Evolutionary conservation across 2,329 filamentous ascomycete species (phyloP).

Genomic region (Ophiostoma populinum): DNA sequence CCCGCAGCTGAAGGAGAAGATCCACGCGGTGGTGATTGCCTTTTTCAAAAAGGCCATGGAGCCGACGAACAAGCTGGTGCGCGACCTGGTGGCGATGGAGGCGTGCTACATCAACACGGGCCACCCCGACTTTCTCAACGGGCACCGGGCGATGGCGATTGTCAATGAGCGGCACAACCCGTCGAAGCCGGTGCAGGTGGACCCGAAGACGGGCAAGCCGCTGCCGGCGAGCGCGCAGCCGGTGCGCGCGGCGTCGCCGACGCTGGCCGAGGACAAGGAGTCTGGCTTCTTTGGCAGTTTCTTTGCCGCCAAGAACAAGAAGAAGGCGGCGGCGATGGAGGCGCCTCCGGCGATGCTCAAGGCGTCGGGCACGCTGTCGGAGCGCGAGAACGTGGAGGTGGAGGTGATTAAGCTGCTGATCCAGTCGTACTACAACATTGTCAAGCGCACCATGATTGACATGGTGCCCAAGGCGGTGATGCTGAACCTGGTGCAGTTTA

Average conservation of each 20-base stretch:
- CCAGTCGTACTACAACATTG: conserved; percentile 94
- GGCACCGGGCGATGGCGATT: conserved; percentile 93
- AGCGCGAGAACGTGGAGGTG: conserved; percentile 89
- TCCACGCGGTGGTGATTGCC: conserved; percentile 75
- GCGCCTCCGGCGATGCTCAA: conserved; percentile 82
- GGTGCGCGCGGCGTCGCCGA: conserved; percentile 59
- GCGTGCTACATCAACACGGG: conserved; percentile 96
- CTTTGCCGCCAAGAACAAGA: conserved; percentile 99
- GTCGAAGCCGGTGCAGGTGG: conserved; percentile 77
- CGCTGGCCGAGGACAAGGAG: conserved; percentile 40
- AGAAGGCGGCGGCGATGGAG: conserved; percentile 99
- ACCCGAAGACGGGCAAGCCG: conserved; percentile 96
- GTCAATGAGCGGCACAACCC: conserved; percentile 83
- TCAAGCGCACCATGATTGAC: conserved; percentile 95
- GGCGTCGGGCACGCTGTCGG: conserved; percentile 80
- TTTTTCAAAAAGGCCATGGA: conserved; percentile 99
- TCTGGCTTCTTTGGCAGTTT: conserved; percentile 94
- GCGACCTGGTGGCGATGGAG: conserved; percentile 88
- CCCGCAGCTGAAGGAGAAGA: conserved; percentile 89
- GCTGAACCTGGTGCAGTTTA: conserved; percentile 90
- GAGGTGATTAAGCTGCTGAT: conserved; percentile 98
- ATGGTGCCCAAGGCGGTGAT: conserved; percentile 99
- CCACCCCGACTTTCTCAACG: conserved; percentile 94
- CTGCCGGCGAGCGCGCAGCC: conserved; percentile 47
- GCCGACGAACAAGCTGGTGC: conserved; percentile 92